Base-by-base conservation (phyloP, 495 filamentous ascomycete species). In the Trichodelitschia bisporula region DNA sequence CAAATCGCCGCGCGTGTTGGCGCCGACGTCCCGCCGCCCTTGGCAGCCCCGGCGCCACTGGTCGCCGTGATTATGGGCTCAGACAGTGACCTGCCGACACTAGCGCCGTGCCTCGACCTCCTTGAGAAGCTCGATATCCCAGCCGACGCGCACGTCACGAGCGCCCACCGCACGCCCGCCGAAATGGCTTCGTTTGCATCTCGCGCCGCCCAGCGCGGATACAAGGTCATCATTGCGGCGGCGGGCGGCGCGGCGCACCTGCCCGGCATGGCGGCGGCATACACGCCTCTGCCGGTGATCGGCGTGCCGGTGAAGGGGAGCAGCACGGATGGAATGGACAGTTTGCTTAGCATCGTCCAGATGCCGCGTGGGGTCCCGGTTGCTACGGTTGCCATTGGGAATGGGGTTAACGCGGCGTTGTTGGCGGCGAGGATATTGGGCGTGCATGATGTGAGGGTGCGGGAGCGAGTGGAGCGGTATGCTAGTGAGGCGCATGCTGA, bases 41-140 rank as follows among this genome's bases (percentile, higher is more conserved):
- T 35, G 4, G 13, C 29, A 4, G 30, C 21, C 2, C 21, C 32
- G 4, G 14, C 37, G 18, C 75, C 74, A 1, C 53, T 79, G 3
- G 70, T 93, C 4, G 72, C 73, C 4, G 70, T 97, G 5, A 77
- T 80, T 20, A 92, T 92, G 78, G 86, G 86, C 36, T 95, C 86
- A 3, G 82, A 92, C 55, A 86, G 77, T 23, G 86, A 97, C 49
- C 66, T 91, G 12, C 69, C 71, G 20, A 67, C 75, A 9, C 64
- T 95, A 11, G 63, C 67, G 15, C 67, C 74, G 1, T 78, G 75
- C 11, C 57, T 89, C 23, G 66, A 76, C 36, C 61, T 92, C 21
- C 62, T 97, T 21, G 55, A 63, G 18, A 62, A 69, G 19, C 75
- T 97, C 41, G 56, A 58, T 11, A 72, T 95, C 26, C 69, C 77